Conservation (phyloP, 2,329 filamentous ascomycete species). For the Xylaria sp. region DNA sequence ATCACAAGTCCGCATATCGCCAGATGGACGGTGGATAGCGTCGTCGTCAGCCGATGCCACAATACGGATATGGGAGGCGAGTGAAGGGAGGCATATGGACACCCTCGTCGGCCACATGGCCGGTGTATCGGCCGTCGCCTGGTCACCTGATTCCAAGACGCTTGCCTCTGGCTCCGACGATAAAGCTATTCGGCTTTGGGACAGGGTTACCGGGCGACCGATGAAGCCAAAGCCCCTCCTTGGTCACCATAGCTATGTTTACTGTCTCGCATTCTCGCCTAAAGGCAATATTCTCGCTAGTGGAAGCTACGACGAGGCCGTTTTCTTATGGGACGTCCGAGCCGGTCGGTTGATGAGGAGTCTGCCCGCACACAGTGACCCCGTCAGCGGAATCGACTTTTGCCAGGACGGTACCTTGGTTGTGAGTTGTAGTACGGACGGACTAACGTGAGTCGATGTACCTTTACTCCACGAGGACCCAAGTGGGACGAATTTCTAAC, state of each 20-base stretch:
- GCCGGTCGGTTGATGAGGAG: conserved; percentile 89
- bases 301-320: conserved; percentile 95
- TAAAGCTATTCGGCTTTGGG: conserved; percentile 95
- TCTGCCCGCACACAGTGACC: conserved; percentile 93
- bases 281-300: conserved; percentile 97
- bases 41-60: conserved; percentile 90
- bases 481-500: not conserved
- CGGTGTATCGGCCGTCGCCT: conserved; percentile 91
- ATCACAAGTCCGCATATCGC: conserved; percentile 89
- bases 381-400: conserved; percentile 93
- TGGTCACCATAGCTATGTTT: conserved; percentile 96
- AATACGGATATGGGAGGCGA: conserved; percentile 89
- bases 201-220: conserved; percentile 71
- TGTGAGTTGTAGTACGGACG: conserved; percentile 90
- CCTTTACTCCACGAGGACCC: not conserved
- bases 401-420: conserved; percentile 91
- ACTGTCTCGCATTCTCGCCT: conserved; percentile 93
- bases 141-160: conserved; percentile 88
- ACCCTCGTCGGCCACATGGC: conserved; percentile 94
- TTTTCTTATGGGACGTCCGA: conserved; percentile 96
- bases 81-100: conserved; percentile 81
- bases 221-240: conserved; percentile 70
- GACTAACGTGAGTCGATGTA: conserved; percentile 73
- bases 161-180: conserved; percentile 94
- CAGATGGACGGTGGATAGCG: conserved; percentile 89